Evolutionary conservation across 1,284 basidiomycete genomes (phyloP).

Genomic region (Microbotryum lychnidis-dioicae): DNA sequence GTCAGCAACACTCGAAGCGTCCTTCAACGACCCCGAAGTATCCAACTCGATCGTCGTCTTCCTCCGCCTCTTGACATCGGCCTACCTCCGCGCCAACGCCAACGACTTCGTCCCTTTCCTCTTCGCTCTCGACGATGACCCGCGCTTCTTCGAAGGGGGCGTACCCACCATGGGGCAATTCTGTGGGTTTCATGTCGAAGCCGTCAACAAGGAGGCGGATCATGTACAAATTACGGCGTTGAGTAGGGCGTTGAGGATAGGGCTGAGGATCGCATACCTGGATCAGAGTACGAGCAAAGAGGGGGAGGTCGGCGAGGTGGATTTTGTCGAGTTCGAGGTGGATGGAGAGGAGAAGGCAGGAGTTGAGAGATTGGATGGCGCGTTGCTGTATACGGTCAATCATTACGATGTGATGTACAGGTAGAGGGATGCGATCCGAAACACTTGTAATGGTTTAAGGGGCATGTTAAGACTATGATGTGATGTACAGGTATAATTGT

Average conservation of each 20-base stretch:
- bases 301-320: slow-evolving; percentile 44
- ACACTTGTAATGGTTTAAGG: too few relatives aligned
- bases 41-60: slow-evolving; percentile 52
- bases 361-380: slow-evolving; percentile 18
- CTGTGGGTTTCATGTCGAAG: slow-evolving; percentile 65
- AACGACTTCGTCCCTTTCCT: slow-evolving; percentile 64
- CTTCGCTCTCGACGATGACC: slow-evolving; percentile 49
- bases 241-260: slow-evolving; percentile 57
- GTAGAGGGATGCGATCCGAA: too few relatives aligned
- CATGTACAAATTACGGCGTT: slow-evolving; percentile 77
- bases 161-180: slow-evolving; percentile 56
- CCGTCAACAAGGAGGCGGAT: slow-evolving; percentile 46
- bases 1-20: slow-evolving; percentile 44
- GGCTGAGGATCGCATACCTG: slow-evolving; percentile 69
- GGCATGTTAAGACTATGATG: too few relatives aligned
- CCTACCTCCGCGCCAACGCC: slow-evolving; percentile 62
- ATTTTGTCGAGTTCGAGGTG: slow-evolving; percentile 61
- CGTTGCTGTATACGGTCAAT: slow-evolving; percentile 15
- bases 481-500: too few relatives aligned
- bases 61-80: slow-evolving; percentile 69
- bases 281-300: slow-evolving; percentile 49
- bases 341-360: slow-evolving; percentile 29
- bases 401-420: too few relatives aligned
- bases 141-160: slow-evolving; percentile 17
- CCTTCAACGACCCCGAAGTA: slow-evolving; percentile 51